phyloP scores from a whole-genome alignment of 305 asterid genomes.

The Fraxinus paxiana region DNA sequence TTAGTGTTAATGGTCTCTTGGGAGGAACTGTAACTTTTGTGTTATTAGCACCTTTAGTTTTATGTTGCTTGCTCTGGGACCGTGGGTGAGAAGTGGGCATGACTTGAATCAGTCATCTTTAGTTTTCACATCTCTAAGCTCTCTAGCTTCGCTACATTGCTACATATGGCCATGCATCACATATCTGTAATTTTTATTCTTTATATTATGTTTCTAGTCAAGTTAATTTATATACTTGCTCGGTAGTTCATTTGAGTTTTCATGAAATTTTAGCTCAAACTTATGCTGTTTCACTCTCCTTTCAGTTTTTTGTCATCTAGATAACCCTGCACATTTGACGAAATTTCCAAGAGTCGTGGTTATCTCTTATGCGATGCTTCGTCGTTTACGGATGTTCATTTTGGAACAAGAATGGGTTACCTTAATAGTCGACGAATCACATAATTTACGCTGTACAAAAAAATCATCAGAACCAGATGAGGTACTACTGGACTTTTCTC shows the following conservation, averaged over 20 bases:
- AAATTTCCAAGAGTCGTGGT: conserved; percentile 74
- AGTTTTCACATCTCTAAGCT: not conserved
- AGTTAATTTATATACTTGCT: not conserved
- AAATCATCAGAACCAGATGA: conserved; percentile 67
- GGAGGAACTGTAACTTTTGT: not conserved
- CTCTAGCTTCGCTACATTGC: not conserved
- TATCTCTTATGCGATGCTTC: conserved; percentile 80
- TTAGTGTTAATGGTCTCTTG: not conserved
- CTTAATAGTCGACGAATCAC: conserved; percentile 86
- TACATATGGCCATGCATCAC: not conserved
- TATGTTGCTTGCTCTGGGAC: not conserved
- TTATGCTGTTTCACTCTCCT: conserved; percentile 13
- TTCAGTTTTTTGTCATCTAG: conserved; percentile 78
- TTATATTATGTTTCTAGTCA: not conserved
- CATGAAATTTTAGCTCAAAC: not conserved
- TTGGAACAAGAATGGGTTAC: conserved; percentile 77
- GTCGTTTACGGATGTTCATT: conserved; percentile 68
- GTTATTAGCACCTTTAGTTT: not conserved
- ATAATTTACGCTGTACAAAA: conserved; percentile 70
- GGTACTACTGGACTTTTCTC: conserved; percentile 45
- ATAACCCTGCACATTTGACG: conserved; percentile 68
- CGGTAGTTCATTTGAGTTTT: not conserved
- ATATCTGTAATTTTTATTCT: not conserved
- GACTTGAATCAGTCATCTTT: not conserved
- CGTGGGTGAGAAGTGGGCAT: not conserved